These are phyloP conservation scores for Coleophoma cylindrospora DNA, from an alignment of 2,329 filamentous ascomycete genomes.

Conservation along the genomic window DNA sequence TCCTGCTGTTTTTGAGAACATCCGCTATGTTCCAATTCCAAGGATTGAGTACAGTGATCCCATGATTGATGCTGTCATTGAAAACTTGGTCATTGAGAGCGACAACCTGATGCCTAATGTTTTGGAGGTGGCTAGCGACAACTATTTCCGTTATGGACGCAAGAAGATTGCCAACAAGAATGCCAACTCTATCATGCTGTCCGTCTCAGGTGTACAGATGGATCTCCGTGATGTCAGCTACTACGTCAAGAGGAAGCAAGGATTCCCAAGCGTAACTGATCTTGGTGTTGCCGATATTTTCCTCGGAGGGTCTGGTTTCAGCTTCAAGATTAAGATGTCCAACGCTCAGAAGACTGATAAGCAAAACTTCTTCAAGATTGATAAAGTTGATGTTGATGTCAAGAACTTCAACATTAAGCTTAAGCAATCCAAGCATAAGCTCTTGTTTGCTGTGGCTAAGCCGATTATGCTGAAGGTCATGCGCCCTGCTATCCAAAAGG, in stretches of 20 bases:
- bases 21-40: slow-evolving; percentile 87
- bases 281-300: slow-evolving; percentile 85
- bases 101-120: slow-evolving; percentile 96
- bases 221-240: slow-evolving; percentile 88
- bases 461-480: slow-evolving; percentile 80
- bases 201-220: slow-evolving; percentile 86
- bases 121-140: slow-evolving; percentile 82
- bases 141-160: slow-evolving; percentile 92
- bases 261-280: slow-evolving; percentile 84
- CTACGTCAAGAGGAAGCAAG: slow-evolving; percentile 91
- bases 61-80: slow-evolving; percentile 80
- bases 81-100: slow-evolving; percentile 92
- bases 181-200: slow-evolving; percentile 76
- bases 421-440: slow-evolving; percentile 92
- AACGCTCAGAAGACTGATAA: slow-evolving; percentile 71
- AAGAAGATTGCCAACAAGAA: slow-evolving; percentile 79
- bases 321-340: slow-evolving; percentile 86
- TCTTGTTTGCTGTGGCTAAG: slow-evolving; percentile 83
- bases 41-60: slow-evolving; percentile 89
- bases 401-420: slow-evolving; percentile 83
- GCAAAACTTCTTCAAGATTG: slow-evolving; percentile 90
- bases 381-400: slow-evolving; percentile 79
- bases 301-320: slow-evolving; percentile 81
- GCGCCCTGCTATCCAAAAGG: slow-evolving; percentile 79
- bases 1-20: slow-evolving; percentile 74